Evolutionary conservation across 352 stramenopile genomes (phyloP).

Genomic region (Globisporangium uncinulatum): DNA sequence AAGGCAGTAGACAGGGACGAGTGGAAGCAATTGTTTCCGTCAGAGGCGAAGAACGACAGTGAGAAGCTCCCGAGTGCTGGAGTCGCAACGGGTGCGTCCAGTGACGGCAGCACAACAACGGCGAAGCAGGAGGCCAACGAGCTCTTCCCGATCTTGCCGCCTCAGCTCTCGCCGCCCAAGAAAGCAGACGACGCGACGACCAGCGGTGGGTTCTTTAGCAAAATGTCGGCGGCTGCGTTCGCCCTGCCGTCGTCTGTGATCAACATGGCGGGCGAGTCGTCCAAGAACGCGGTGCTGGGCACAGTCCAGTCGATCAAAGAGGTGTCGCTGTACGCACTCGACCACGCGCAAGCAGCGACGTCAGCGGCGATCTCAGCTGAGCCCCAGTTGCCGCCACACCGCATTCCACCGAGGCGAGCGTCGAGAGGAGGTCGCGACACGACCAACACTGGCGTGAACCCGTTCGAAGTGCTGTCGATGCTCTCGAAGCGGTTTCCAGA

Average conservation of each 20-base stretch:
- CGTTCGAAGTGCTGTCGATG: conserved; percentile 52
- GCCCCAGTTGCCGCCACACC: conserved; percentile 24
- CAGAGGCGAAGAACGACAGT: not conserved
- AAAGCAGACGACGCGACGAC: conserved; percentile 21
- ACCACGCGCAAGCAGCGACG: conserved; percentile 66
- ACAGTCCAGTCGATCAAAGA: conserved; percentile 74
- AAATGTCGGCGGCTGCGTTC: conserved; percentile 47
- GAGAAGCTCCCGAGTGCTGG: conserved; percentile 12
- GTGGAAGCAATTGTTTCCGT: conserved; percentile 40
- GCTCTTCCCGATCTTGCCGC: conserved; percentile 7
- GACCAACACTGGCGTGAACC: conserved; percentile 14
- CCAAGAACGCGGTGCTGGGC: conserved; percentile 58
- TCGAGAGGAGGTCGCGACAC: not conserved
- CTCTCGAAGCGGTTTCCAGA: conserved; percentile 74
- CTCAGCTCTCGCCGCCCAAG: not conserved
- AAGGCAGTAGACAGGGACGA: conserved; percentile 16
- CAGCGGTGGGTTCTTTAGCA: conserved; percentile 54
- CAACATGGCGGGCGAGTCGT: conserved; percentile 53
- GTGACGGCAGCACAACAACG: not conserved
- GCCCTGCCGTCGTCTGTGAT: conserved; percentile 62
- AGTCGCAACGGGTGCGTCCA: not conserved
- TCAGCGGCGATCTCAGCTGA: conserved; percentile 49
- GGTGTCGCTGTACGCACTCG: conserved; percentile 62
- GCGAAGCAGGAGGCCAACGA: conserved; percentile 5
- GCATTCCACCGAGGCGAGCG: conserved; percentile 6